phyloP scores from a whole-genome alignment of 495 filamentous ascomycete genomes.

The Aspergillus carlsbadensis region DNA sequence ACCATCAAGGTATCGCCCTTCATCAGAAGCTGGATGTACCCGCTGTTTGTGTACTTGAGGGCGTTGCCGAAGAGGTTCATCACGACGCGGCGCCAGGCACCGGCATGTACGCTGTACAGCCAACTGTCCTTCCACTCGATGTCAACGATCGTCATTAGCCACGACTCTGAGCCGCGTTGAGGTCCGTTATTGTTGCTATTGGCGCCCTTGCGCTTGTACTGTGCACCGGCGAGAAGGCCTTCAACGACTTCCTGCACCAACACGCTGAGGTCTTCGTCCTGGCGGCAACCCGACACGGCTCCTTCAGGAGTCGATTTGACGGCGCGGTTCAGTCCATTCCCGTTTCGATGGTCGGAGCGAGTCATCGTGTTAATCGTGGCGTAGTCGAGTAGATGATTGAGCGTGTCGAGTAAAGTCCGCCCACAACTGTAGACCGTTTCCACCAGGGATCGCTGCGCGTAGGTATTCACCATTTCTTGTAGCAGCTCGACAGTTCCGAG shows the following conservation, averaged over 20 bases:
- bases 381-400: constrained; percentile 48
- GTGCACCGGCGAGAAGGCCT: constrained; percentile 24
- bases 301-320: not conserved
- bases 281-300: constrained; percentile 19
- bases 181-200: not conserved
- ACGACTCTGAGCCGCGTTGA: constrained; percentile 14
- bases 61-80: constrained; percentile 77
- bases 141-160: constrained; percentile 52
- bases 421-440: constrained; percentile 66
- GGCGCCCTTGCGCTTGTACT: constrained; percentile 13
- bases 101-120: constrained; percentile 57
- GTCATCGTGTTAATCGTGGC: constrained; percentile 54
- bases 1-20: constrained; percentile 29
- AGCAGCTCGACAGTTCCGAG: constrained; percentile 61
- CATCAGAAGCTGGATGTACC: constrained; percentile 58
- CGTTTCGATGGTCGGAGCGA: constrained; percentile 4
- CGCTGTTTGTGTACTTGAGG: constrained; percentile 64
- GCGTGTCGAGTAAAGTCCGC: constrained; percentile 59
- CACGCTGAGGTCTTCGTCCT: constrained; percentile 32
- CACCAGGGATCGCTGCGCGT: constrained; percentile 42
- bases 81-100: constrained; percentile 61
- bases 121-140: constrained; percentile 52
- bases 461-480: constrained; percentile 31
- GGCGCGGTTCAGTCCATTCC: not conserved
- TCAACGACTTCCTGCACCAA: constrained; percentile 40